Conservation (phyloP, 805 yeast genomes). For the Candida boleticola region DNA sequence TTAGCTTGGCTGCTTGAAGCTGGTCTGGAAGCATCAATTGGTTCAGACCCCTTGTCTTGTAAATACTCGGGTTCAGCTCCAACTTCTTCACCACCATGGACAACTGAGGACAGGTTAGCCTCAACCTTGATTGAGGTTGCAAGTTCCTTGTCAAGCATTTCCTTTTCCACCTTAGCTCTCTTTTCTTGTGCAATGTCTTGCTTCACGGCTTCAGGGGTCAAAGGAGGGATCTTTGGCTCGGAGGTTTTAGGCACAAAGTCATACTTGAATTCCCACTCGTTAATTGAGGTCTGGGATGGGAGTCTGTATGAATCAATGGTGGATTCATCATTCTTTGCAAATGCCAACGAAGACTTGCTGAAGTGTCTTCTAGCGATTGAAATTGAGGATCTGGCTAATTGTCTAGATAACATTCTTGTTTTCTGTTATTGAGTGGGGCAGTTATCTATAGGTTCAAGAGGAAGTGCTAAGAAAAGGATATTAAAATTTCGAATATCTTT, state of each 20-base stretch:
- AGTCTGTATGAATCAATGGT: slow-evolving; percentile 56
- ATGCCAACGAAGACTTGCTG: slow-evolving; percentile 4
- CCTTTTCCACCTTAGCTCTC: slow-evolving; percentile 35
- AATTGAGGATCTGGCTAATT: neutral
- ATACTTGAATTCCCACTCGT: slow-evolving; percentile 50
- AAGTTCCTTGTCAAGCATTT: slow-evolving; percentile 32
- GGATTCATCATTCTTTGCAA: slow-evolving; percentile 56
- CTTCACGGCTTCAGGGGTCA: slow-evolving; percentile 47
- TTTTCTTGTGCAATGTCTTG: slow-evolving; percentile 47
- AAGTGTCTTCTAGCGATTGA: slow-evolving; percentile 6
- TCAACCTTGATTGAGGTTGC: slow-evolving; percentile 41
- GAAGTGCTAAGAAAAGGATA: too few relatives aligned
- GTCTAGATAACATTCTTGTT: neutral
- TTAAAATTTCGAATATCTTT: too few relatives aligned
- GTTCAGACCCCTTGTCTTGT: slow-evolving; percentile 36
- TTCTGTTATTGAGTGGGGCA: too few relatives aligned
- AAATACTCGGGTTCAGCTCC: slow-evolving; percentile 36
- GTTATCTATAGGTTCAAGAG: too few relatives aligned
- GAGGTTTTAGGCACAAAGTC: slow-evolving; percentile 42
- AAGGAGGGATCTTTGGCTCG: slow-evolving; percentile 43
- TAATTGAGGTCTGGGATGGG: slow-evolving; percentile 45
- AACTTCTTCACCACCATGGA: slow-evolving; percentile 43
- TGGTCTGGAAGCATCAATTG: slow-evolving; percentile 28
- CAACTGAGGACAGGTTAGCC: slow-evolving; percentile 39
- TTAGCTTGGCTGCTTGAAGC: slow-evolving; percentile 6